Evolutionary conservation across 2,329 filamentous ascomycete species (phyloP).

Genomic region (Paracoccidioides brasiliensis): DNA sequence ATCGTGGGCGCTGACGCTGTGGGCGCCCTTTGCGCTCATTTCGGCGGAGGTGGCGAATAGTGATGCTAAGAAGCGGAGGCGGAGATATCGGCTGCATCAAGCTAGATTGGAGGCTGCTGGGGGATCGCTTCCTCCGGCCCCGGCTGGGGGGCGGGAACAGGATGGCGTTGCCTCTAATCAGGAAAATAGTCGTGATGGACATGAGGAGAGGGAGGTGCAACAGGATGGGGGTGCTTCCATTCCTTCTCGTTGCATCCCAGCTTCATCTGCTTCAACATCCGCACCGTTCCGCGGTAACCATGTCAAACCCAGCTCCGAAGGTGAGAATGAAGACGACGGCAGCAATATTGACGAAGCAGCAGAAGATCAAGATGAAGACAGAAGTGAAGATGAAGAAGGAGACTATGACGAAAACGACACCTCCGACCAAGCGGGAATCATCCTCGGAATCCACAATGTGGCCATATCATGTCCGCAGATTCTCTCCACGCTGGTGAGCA

Average conservation of each 20-base stretch:
- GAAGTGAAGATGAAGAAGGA: not conserved
- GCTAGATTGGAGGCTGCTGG: conserved; percentile 12
- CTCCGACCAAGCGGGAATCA: conserved; percentile 70
- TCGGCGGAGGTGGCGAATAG: conserved; percentile 79
- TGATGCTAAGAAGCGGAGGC: conserved; percentile 51
- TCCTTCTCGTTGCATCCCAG: not conserved
- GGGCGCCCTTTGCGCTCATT: conserved; percentile 93
- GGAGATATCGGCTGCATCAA: conserved; percentile 25
- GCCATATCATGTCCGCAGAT: conserved; percentile 86
- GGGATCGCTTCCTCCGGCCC: conserved; percentile 16
- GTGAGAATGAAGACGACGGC: conserved; percentile 29
- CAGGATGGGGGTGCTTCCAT: conserved; percentile 14
- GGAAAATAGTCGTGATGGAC: not conserved
- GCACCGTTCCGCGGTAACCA: not conserved
- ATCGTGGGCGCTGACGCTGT: conserved; percentile 83
- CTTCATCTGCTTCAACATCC: not conserved
- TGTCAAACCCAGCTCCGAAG: conserved; percentile 14
- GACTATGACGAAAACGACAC: conserved; percentile 42
- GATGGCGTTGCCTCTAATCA: not conserved
- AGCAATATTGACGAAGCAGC: conserved; percentile 48
- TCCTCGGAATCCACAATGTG: conserved; percentile 92
- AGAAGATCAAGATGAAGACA: not conserved
- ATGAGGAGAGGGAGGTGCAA: not conserved
- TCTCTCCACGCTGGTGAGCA: conserved; percentile 72
- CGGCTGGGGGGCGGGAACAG: conserved; percentile 17